Evolutionary conservation across 352 stramenopile species (phyloP), one percentile per base, ranked within the genome.

Genomic region (Globisporangium carolinianum): DNA sequence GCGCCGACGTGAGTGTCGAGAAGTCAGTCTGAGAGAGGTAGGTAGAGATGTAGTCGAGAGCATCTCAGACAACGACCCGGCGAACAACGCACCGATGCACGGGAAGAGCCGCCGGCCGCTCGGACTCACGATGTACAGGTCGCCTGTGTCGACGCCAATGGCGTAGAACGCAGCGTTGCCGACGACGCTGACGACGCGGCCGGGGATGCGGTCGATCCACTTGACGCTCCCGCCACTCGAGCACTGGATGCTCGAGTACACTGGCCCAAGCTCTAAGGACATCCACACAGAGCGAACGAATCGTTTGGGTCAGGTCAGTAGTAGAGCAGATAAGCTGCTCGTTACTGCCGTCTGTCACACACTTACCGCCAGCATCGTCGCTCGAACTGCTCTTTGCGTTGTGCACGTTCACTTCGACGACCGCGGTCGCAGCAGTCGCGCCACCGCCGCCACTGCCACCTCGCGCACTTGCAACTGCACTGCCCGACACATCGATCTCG

Each of bases 141-240:
- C 73, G 0, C 86, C 86, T 6, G 72, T 88, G 55, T 72, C 64
- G 18, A 79, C 72, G n/a, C 69, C 79, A 36, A 93, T 39, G 4
- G 76, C 79, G 52, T 69, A 89, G 47, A 89, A 86, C 2, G 39
- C 67, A 14, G 73, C 71, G 60, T 95, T 95, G 51, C 83, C 86
- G 6, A 72, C 72, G 35, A 71, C 74, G 46, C 66, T 76, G 12
- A 86, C 71, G 6, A 72, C 72, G 32, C 79, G 70, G 2, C 83
- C 86, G 60, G 81, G 70, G 43, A 95, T 66, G 3, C 86, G 78
- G 65, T 95, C 86, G 48, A 91, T 86, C 86, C 86, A 95, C 55
- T 86, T 87, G 45, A 81, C 58, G 24, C 72, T 70, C 17, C 60
- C 77, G 24, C 56, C 63, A 43, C 80, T 67, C 1, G 67, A 76